Percentiles rank a stretch among this genome's conserved stretches.
These are phyloP conservation scores for Schwanniomyces polymorphus DNA, from an alignment of 805 yeast species.

Conservation along the genomic window DNA sequence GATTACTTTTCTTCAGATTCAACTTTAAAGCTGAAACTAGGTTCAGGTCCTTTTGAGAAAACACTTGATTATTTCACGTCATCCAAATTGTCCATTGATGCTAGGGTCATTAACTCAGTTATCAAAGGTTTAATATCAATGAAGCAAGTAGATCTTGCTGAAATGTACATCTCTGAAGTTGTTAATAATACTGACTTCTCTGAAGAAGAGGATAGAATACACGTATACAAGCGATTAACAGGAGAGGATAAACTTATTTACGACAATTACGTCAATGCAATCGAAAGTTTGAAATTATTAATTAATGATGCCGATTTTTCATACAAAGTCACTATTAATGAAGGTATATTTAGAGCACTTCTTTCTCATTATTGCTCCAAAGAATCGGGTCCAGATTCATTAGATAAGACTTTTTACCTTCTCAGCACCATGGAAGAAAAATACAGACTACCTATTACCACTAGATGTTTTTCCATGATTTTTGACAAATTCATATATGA, in stretches of 20 bases:
- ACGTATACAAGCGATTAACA: constrained; percentile 19
- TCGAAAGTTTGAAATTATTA: constrained; percentile 13
- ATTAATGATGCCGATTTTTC: constrained; percentile 7
- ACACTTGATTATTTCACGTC: constrained; percentile 4
- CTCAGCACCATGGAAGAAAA: constrained; percentile 16
- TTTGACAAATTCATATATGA: constrained; percentile 14
- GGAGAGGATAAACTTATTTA: constrained; percentile 19
- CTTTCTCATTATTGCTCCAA: constrained; percentile 13
- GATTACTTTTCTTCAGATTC: constrained; percentile 9
- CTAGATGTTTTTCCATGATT: constrained; percentile 23
- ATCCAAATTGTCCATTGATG: constrained; percentile 11
- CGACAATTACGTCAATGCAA: constrained; percentile 10
- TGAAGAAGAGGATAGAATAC: constrained; percentile 6
- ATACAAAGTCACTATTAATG: constrained; percentile 20
- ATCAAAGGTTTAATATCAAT: constrained; percentile 13
- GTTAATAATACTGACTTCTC: neutral
- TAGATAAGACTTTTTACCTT: constrained; percentile 11
- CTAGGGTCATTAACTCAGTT: constrained; percentile 16
- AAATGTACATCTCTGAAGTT: constrained; percentile 6
- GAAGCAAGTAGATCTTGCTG: constrained; percentile 10
- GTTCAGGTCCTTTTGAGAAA: constrained; percentile 2
- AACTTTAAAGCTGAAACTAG: neutral
- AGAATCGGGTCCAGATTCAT: constrained; percentile 3
- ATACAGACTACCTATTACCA: constrained; percentile 31
- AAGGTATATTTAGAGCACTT: constrained; percentile 23